Base-by-base conservation (phyloP, 2,329 filamentous ascomycete genomes). In the Talaromyces atroroseus region DNA sequence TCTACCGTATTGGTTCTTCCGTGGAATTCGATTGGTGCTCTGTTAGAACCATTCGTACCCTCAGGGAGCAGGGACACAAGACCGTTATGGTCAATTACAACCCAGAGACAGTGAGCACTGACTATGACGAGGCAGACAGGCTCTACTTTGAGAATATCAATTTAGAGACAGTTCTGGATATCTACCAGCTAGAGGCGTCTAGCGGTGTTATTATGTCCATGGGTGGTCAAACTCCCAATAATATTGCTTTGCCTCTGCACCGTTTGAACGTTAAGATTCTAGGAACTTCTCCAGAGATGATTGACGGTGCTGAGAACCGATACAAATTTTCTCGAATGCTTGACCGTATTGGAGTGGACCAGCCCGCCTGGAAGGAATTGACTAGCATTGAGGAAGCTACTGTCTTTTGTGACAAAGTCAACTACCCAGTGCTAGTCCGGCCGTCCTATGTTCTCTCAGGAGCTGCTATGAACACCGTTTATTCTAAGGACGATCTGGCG, bases 11-110 rank as follows among this genome's bases (percentile, higher is more conserved):
- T 62, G 94, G 94, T 63, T 96, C 92, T 0, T 96, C 92, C 0
- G 94, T 99, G 58, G 94, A 99, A 71, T 99, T 99, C 72, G 94
- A 99, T 74, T 99, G 94, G 94, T 97, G 94, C 73, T 96, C 94
- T 4, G 94, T 99, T 26, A 82, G 92, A 59, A 90, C 94, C 5
- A 95, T 97, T 60, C 86, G 92, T 61, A 97, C 94, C 1, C 82
- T 99, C 7, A 85, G 94, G 51, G 84, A 89, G 62, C 83, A 86
- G 59, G 89, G 89, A 2, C 85, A 87, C 78, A 97, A 97, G 80
- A 97, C 94, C 0, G 86, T 97, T 66, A 97, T 97, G 92, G 86
- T 95, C 50, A 95, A 95, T 66, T 90, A 88, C 68, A 96, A 96
- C 67, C 92, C 92, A 0, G 92, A 96, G 70, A 96, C 91, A 0